A percentile compares a stretch with the other conserved stretches of the same genome.
Evolutionary conservation across 495 filamentous ascomycete species (phyloP).

Genomic region (Pseudoneurospora amorphoporcata): DNA sequence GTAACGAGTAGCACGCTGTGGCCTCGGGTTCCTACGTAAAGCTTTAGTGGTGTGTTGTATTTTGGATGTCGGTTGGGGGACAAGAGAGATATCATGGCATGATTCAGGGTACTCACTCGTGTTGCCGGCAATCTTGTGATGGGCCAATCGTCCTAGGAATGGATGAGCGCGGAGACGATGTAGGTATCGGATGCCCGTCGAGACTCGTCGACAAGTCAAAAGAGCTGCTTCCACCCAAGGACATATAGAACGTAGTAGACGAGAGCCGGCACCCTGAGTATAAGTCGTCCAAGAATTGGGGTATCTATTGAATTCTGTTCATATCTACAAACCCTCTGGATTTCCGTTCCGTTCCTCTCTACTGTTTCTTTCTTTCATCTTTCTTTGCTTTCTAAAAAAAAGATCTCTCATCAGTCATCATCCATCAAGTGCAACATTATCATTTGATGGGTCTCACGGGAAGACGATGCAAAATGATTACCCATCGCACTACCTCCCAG

Average conservation of each 20-base stretch:
- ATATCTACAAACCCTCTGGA: slow-evolving; percentile 13
- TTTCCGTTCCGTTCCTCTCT: background rate
- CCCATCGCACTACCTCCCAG: background rate
- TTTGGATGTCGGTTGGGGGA: no score
- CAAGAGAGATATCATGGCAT: no score
- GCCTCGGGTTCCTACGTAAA: no score
- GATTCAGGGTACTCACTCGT: no score
- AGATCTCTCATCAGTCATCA: slow-evolving; percentile 17
- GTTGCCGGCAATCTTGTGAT: no score
- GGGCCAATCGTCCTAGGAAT: no score
- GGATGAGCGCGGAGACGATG: background rate
- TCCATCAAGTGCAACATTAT: background rate
- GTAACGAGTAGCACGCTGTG: no score
- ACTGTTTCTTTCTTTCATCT: background rate
- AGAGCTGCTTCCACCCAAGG: background rate
- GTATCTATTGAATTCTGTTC: slow-evolving; percentile 27
- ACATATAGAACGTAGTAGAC: background rate
- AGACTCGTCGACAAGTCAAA: background rate
- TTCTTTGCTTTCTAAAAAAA: background rate
- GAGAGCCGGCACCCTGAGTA: slow-evolving; percentile 1
- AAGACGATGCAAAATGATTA: background rate
- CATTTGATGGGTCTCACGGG: background rate
- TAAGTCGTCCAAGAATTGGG: slow-evolving; percentile 23
- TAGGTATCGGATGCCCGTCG: background rate
- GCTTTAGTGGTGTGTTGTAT: no score